Evolutionary conservation across 331 rosid genomes (phyloP).

Genomic region (Malus hybrid): DNA sequence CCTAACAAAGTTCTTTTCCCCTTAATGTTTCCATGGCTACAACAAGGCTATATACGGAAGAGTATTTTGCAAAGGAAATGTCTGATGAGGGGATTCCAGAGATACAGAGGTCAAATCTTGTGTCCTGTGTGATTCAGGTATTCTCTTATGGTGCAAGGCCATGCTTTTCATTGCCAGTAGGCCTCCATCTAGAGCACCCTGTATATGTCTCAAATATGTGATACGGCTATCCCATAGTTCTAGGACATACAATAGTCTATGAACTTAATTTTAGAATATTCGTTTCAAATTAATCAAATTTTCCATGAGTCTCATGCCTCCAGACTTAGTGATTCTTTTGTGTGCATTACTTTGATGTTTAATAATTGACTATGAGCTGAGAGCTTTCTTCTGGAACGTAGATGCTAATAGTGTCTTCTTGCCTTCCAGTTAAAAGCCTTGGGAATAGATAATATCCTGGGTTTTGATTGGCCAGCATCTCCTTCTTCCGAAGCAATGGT

Average conservation of each 20-base stretch:
- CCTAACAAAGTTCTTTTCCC: neutral
- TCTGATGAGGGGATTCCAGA: slow-evolving; percentile 82
- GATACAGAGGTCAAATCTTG: slow-evolving; percentile 93
- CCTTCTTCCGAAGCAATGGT: slow-evolving; percentile 96
- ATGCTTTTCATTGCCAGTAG: neutral
- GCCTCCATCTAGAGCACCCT: neutral
- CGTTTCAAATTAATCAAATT: neutral
- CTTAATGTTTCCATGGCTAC: slow-evolving; percentile 2
- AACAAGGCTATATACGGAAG: slow-evolving; percentile 83
- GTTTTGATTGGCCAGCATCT: slow-evolving; percentile 98
- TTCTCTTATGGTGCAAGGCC: neutral
- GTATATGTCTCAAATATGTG: slow-evolving; percentile 3
- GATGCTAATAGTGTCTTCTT: slow-evolving; percentile 15
- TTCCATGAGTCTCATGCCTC: neutral
- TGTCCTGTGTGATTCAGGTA: slow-evolving; percentile 88
- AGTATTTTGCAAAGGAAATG: slow-evolving; percentile 74
- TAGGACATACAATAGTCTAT: neutral
- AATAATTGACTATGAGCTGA: neutral
- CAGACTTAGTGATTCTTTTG: neutral
- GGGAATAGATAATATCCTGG: slow-evolving; percentile 91
- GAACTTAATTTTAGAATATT: neutral
- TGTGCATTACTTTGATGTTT: neutral
- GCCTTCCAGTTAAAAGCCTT: slow-evolving; percentile 73
- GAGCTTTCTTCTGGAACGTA: neutral
- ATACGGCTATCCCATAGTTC: neutral